These are phyloP conservation scores for Calendula officinalis DNA, from an alignment of 129 eudicot genomes.

Conservation along the genomic window DNA sequence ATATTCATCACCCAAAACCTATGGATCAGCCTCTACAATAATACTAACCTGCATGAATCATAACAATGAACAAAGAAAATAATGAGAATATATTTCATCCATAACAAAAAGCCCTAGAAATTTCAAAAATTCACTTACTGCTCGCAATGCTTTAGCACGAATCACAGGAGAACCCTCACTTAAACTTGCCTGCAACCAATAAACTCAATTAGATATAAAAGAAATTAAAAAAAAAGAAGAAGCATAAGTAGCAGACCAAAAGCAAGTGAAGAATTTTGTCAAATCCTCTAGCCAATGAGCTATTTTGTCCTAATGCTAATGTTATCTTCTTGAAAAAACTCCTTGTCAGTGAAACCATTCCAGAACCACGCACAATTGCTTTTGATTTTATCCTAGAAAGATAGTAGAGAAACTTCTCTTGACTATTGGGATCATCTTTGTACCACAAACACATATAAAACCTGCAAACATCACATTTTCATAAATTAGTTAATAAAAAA, in stretches of 20 bases:
- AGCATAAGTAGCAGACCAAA: too few relatives aligned
- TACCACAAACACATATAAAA: slow-evolving; percentile 94
- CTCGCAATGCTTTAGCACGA: too few relatives aligned
- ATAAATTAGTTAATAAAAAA: too few relatives aligned
- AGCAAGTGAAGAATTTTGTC: too few relatives aligned
- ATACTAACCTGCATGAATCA: slow-evolving; percentile 77
- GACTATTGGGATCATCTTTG: slow-evolving; percentile 78
- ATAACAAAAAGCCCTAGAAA: slow-evolving; percentile 10
- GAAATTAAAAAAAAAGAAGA: too few relatives aligned
- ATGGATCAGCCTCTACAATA: slow-evolving; percentile 99
- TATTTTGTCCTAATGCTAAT: too few relatives aligned
- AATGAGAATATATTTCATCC: slow-evolving; percentile 8
- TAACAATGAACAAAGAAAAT: slow-evolving; percentile 9
- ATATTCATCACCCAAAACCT: slow-evolving; percentile 77
- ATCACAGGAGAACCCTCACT: too few relatives aligned
- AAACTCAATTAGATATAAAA: too few relatives aligned
- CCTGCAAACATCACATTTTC: slow-evolving; percentile 53
- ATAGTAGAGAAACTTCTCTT: slow-evolving; percentile 51
- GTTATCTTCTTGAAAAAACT: slow-evolving; percentile 67
- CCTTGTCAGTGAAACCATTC: slow-evolving; percentile 64
- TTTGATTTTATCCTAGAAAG: slow-evolving; percentile 74
- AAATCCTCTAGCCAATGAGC: too few relatives aligned
- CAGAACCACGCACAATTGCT: slow-evolving; percentile 68
- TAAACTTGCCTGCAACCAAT: too few relatives aligned
- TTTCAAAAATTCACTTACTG: slow-evolving; percentile 50